Percentiles rank a stretch among this genome's conserved stretches.
Evolutionary conservation across 441 rosid genomes (phyloP).

Genomic region (Croton setiger): DNA sequence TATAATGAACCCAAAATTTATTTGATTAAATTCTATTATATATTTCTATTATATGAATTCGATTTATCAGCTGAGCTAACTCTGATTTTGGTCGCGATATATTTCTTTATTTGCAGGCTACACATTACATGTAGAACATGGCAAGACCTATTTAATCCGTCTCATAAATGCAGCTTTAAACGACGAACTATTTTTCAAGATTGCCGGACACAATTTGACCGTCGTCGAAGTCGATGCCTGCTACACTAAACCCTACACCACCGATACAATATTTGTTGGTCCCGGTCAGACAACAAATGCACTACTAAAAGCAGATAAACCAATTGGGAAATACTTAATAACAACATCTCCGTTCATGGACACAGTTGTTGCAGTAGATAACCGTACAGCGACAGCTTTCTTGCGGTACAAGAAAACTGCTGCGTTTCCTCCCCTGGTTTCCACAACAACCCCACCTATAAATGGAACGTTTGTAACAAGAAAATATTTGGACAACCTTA

Average conservation of each 20-base stretch:
- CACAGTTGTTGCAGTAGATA: conserved; percentile 57
- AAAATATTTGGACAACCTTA: conserved; percentile 46
- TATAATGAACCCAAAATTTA: too few species aligned
- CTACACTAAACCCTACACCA: conserved; percentile 68
- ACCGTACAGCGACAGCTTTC: conserved; percentile 62
- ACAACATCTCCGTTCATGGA: conserved; percentile 88
- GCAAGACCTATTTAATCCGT: conserved; percentile 76
- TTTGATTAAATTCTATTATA: too few species aligned
- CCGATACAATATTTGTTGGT: conserved; percentile 49
- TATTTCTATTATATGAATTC: too few species aligned
- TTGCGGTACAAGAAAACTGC: conserved; percentile 58
- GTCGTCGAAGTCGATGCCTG: conserved; percentile 82
- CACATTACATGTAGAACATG: conserved; percentile 51
- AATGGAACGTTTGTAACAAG: conserved; percentile 59
- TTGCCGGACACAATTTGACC: conserved; percentile 72
- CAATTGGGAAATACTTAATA: conserved; percentile 51
- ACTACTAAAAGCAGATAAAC: conserved; percentile 48
- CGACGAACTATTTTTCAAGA: conserved; percentile 88
- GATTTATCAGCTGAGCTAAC: background rate
- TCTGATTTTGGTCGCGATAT: background rate
- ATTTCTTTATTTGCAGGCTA: conserved; percentile 13
- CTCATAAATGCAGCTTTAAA: conserved; percentile 82
- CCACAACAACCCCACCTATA: conserved; percentile 53
- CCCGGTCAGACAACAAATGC: conserved; percentile 94
- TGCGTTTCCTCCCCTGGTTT: conserved; percentile 39